Evolutionary conservation across 345 rosid species (phyloP).

Genomic region (Cochlearia excelsa): DNA sequence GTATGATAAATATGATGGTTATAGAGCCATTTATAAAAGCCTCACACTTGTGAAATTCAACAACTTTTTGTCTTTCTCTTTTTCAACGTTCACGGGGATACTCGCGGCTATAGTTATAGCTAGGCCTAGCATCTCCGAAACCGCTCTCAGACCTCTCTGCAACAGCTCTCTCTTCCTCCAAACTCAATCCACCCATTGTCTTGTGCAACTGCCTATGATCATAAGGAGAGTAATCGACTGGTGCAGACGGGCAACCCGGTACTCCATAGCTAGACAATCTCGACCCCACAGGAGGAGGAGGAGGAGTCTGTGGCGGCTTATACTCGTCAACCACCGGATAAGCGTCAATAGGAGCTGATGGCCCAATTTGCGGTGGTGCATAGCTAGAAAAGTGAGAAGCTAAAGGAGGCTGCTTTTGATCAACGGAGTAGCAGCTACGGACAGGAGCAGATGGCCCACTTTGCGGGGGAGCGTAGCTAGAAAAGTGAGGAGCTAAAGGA

Average conservation of each 20-base stretch:
- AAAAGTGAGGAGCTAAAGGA: slow-evolving; percentile 30
- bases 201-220: slow-evolving; percentile 43
- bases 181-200: slow-evolving; percentile 40
- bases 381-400: slow-evolving; percentile 1
- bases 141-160: slow-evolving; percentile 40
- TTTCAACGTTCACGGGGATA: slow-evolving; percentile 43
- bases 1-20: too few species aligned
- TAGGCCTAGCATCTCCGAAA: slow-evolving; percentile 31
- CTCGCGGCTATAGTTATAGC: slow-evolving; percentile 36
- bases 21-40: too few species aligned
- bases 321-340: slow-evolving; percentile 28
- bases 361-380: not conserved
- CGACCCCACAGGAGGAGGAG: slow-evolving; percentile 21
- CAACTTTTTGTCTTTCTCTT: slow-evolving; percentile 12
- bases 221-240: slow-evolving; percentile 51
- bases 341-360: slow-evolving; percentile 54
- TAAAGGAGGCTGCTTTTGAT: slow-evolving; percentile 36
- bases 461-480: slow-evolving; percentile 35
- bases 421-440: slow-evolving; percentile 26
- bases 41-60: slow-evolving; percentile 17
- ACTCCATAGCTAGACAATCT: slow-evolving; percentile 37
- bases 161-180: slow-evolving; percentile 43
- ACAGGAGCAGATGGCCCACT: slow-evolving; percentile 54
- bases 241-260: slow-evolving; percentile 53
- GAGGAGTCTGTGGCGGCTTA: slow-evolving; percentile 36